phyloP scores from a whole-genome alignment of 306 rosid genomes.

The Aeschynomene evenia region DNA sequence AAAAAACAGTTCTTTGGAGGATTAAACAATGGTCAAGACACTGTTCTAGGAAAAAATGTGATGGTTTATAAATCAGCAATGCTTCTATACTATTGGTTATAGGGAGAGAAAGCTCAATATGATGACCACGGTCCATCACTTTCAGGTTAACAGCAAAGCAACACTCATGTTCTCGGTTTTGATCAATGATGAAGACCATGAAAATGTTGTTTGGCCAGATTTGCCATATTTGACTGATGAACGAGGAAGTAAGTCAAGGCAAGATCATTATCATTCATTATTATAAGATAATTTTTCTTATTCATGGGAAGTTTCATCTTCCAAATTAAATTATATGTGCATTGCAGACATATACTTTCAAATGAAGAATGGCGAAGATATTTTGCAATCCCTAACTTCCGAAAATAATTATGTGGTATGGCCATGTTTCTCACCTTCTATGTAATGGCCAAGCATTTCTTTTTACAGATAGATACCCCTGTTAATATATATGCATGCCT shows the following conservation, averaged over 20 bases:
- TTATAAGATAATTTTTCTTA: constrained; percentile 9
- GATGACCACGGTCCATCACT: constrained; percentile 36
- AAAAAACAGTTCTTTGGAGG: not conserved
- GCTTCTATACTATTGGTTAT: not conserved
- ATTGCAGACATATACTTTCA: constrained; percentile 88
- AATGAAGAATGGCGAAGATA: constrained; percentile 70
- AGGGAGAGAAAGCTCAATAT: constrained; percentile 8
- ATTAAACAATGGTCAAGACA: constrained; percentile 12
- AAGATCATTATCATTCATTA: constrained; percentile 24
- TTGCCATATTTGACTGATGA: constrained; percentile 93
- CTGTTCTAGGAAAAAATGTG: not conserved
- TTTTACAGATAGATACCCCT: not conserved
- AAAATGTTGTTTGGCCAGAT: constrained; percentile 87
- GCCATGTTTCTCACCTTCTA: constrained; percentile 16
- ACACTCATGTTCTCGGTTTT: constrained; percentile 72
- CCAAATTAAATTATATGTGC: constrained; percentile 31
- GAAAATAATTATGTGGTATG: constrained; percentile 91
- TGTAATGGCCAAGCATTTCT: not conserved
- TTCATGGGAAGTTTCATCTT: constrained; percentile 27
- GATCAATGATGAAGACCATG: constrained; percentile 71
- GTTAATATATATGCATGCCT: not conserved
- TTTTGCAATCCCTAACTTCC: constrained; percentile 66
- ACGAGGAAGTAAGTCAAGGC: constrained; percentile 79
- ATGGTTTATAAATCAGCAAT: not conserved
- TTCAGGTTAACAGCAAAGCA: constrained; percentile 91